These are phyloP conservation scores for Botrytis aclada DNA, from an alignment of 2,329 filamentous ascomycete genomes.

Conservation along the genomic window DNA sequence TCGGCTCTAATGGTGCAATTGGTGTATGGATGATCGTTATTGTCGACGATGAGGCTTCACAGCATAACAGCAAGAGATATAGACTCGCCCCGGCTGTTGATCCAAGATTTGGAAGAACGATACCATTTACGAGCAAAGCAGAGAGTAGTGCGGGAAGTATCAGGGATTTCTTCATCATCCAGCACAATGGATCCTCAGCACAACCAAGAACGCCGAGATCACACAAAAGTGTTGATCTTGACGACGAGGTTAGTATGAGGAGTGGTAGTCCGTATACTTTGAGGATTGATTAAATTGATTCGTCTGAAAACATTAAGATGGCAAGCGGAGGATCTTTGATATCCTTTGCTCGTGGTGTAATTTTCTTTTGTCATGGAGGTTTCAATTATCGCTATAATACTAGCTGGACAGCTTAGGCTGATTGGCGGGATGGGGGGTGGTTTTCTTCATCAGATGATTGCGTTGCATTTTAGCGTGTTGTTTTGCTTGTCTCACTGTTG, in stretches of 20 bases:
- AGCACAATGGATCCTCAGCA: slow-evolving; percentile 19
- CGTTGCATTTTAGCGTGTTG: slow-evolving; percentile 1
- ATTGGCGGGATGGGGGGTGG: not conserved
- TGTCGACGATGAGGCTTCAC: slow-evolving; percentile 57
- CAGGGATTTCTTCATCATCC: slow-evolving; percentile 31
- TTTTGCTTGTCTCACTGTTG: not conserved
- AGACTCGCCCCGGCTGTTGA: slow-evolving; percentile 36
- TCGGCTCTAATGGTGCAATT: slow-evolving; percentile 63
- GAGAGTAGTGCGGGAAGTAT: slow-evolving; percentile 26
- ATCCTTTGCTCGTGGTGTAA: not conserved
- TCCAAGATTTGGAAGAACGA: slow-evolving; percentile 30
- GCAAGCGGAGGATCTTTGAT: not conserved
- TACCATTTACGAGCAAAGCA: slow-evolving; percentile 14
- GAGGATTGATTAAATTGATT: slow-evolving; percentile 25
- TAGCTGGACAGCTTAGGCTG: not conserved
- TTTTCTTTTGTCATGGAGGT: not conserved
- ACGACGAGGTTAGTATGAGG: slow-evolving; percentile 22
- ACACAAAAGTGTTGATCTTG: slow-evolving; percentile 21
- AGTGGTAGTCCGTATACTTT: slow-evolving; percentile 30
- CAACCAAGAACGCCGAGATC: slow-evolving; percentile 5
- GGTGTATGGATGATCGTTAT: slow-evolving; percentile 79
- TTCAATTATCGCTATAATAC: not conserved
- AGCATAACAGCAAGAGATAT: slow-evolving; percentile 24
- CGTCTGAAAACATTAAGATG: not conserved
- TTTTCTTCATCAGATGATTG: not conserved